Evolutionary conservation across 495 filamentous ascomycete genomes (phyloP).

Genomic region (Trichoderma orchidacearum): DNA sequence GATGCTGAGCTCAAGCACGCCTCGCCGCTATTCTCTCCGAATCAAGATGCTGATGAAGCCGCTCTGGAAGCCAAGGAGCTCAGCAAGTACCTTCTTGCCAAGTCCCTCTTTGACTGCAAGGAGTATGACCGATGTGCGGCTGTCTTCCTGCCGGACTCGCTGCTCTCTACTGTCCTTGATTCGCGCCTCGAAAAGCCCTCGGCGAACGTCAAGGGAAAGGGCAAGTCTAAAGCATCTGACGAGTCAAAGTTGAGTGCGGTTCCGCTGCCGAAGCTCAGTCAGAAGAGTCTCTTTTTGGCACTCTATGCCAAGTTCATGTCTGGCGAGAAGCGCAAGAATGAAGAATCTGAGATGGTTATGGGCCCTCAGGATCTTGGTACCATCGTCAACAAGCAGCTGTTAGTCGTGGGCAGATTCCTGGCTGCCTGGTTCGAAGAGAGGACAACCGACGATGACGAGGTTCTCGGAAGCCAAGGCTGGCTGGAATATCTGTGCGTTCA

Average conservation of each 20-base stretch:
- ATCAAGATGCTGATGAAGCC: slow-evolving; percentile 52
- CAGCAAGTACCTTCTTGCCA: slow-evolving; percentile 75
- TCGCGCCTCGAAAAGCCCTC: slow-evolving; percentile 29
- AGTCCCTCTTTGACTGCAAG: slow-evolving; percentile 89
- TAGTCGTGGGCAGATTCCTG: slow-evolving; percentile 57
- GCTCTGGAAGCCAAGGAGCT: slow-evolving; percentile 68
- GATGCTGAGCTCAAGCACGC: slow-evolving; percentile 14
- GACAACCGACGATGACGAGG: slow-evolving; percentile 41
- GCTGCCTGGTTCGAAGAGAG: slow-evolving; percentile 63
- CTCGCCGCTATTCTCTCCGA: slow-evolving; percentile 33
- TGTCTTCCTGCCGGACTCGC: slow-evolving; percentile 66
- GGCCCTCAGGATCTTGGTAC: slow-evolving; percentile 79
- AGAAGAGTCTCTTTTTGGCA: slow-evolving; percentile 83
- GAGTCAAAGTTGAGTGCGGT: slow-evolving; percentile 2
- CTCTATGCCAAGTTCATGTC: slow-evolving; percentile 87
- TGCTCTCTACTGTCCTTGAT: slow-evolving; percentile 47
- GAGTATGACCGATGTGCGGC: slow-evolving; percentile 92
- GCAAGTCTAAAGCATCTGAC: slow-evolving; percentile 25
- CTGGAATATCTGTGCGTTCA: slow-evolving; percentile 61
- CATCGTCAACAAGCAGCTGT: slow-evolving; percentile 71
- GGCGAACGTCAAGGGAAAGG: slow-evolving; percentile 41
- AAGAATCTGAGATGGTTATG: slow-evolving; percentile 95
- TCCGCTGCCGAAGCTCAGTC: slow-evolving; percentile 43
- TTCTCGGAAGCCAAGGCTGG: slow-evolving; percentile 64
- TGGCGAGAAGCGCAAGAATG: slow-evolving; percentile 90